These are phyloP conservation scores for Alternaria alternata DNA, from an alignment of 2,329 filamentous ascomycete genomes.

Conservation along the genomic window DNA sequence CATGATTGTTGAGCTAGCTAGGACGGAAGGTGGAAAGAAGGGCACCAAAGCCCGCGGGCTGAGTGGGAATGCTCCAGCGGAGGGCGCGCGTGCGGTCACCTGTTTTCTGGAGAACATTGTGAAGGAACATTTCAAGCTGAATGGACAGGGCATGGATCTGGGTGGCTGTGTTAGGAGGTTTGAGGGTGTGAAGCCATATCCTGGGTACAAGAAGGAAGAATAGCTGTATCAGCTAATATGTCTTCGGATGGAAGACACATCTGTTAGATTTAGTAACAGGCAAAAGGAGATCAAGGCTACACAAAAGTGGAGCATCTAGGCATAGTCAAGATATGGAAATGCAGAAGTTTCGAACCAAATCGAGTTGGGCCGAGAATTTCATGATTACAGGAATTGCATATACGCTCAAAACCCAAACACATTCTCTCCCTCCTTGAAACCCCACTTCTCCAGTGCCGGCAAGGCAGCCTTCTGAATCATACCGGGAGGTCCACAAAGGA, in stretches of 20 bases:
- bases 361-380: too few relatives aligned
- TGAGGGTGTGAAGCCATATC: constrained; percentile 7
- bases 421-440: constrained; percentile 42
- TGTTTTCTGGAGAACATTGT: constrained; percentile 32
- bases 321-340: too few relatives aligned
- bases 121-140: constrained; percentile 10
- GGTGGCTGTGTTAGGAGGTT: constrained; percentile 19
- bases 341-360: too few relatives aligned
- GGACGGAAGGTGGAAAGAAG: constrained; percentile 12
- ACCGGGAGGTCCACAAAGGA: constrained; percentile 60
- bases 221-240: not conserved
- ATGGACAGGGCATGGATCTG: not conserved
- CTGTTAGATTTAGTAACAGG: too few relatives aligned
- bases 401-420: not conserved
- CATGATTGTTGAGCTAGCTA: constrained; percentile 24
- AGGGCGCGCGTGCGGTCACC: constrained; percentile 17
- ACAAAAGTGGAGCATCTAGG: not conserved
- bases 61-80: constrained; percentile 5
- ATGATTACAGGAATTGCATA: not conserved
- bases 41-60: constrained; percentile 8
- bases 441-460: constrained; percentile 58
- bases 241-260: too few relatives aligned
- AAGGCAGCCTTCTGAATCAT: constrained; percentile 63
- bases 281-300: too few relatives aligned
- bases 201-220: not conserved